A percentile compares a stretch with the other conserved stretches of the same genome.
Evolutionary conservation across 2,329 filamentous ascomycete species (phyloP).

Genomic region (Xylaria sp.): DNA sequence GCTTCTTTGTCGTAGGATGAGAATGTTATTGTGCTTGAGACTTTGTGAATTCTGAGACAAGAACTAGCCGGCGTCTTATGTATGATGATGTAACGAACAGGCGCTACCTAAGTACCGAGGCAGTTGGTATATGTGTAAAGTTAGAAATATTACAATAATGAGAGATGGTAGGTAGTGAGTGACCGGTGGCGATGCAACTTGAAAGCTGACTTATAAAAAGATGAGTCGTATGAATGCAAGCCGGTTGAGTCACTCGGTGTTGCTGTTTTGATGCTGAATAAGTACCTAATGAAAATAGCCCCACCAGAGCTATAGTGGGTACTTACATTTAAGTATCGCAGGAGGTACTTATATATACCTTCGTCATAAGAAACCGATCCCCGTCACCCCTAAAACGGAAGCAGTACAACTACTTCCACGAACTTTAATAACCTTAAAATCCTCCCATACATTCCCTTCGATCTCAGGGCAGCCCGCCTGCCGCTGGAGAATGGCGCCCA

Average conservation of each 20-base stretch:
- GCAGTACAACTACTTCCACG: neutral
- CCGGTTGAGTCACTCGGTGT: slow-evolving; percentile 13
- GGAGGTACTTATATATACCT: neutral
- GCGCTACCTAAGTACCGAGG: neutral
- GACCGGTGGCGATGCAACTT: neutral
- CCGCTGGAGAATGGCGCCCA: slow-evolving; percentile 17
- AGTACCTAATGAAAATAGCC: no score
- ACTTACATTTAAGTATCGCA: neutral
- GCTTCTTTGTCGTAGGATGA: slow-evolving; percentile 1
- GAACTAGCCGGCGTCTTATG: neutral
- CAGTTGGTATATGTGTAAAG: neutral
- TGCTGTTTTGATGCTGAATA: neutral
- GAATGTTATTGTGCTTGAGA: slow-evolving; percentile 8
- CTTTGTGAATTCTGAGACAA: neutral
- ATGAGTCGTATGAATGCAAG: neutral
- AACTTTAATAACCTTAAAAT: neutral
- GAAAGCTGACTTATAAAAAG: neutral
- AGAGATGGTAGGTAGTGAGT: no score
- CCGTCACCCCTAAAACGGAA: neutral
- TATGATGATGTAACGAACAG: neutral
- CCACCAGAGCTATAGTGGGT: neutral
- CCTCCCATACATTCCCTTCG: neutral
- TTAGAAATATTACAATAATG: neutral
- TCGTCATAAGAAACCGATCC: slow-evolving; percentile 4
- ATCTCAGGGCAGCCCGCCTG: neutral